A percentile compares a stretch with the other conserved stretches of the same genome.
These are phyloP conservation scores for Phyllosticta capitalensis DNA, from an alignment of 2,329 filamentous ascomycete genomes.

Conservation along the genomic window DNA sequence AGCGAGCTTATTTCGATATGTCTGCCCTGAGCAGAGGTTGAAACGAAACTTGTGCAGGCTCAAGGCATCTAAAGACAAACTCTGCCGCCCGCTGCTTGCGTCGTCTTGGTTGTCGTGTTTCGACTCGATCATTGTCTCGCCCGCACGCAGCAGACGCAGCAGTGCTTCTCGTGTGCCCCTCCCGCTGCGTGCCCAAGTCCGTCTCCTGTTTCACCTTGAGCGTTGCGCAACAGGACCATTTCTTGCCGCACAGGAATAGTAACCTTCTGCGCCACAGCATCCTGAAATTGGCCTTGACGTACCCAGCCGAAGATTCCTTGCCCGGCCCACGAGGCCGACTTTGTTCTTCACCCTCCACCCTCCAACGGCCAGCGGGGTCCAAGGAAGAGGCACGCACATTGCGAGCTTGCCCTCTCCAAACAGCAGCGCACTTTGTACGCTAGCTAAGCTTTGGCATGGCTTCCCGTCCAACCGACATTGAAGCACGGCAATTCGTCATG, in stretches of 20 bases:
- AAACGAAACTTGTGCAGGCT: neutral
- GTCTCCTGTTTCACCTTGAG: constrained; percentile 10
- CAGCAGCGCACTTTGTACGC: neutral
- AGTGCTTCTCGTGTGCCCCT: neutral
- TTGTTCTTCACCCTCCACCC: neutral
- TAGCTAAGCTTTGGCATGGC: neutral
- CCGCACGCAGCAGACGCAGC: neutral
- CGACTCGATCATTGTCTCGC: neutral
- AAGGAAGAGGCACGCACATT: neutral
- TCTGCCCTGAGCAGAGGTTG: neutral
- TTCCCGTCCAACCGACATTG: neutral
- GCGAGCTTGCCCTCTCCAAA: neutral
- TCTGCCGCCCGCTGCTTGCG: neutral
- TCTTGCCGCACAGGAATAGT: neutral
- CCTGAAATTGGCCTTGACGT: neutral
- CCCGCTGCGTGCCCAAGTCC: neutral
- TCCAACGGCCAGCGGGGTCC: no score
- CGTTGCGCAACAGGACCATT: constrained; percentile 6
- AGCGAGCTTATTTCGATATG: neutral
- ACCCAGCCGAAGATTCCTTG: neutral
- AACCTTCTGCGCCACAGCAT: neutral
- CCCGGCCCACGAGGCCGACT: neutral
- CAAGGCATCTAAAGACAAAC: neutral
- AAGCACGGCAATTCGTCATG: neutral
- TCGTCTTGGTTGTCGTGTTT: neutral